A percentile compares a stretch with the other conserved stretches of the same genome.
Conservation (phyloP, 257 asterid species). For the Solanum sitiens region DNA sequence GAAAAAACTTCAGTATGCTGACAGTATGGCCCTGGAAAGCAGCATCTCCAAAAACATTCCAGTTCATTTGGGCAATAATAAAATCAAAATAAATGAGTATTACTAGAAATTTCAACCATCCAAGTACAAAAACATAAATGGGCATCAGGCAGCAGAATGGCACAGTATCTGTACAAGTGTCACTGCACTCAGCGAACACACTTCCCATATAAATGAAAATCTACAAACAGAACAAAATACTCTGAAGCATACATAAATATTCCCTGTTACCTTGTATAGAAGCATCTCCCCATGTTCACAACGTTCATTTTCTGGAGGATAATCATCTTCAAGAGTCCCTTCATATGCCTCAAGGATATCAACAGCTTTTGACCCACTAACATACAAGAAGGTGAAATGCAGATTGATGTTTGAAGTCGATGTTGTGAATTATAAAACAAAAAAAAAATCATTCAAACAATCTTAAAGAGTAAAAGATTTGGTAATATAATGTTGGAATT, state of each 20-base stretch:
- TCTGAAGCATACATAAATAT: neutral
- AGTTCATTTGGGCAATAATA: neutral
- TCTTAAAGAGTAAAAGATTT: neutral
- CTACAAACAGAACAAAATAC: neutral
- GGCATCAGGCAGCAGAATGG: neutral
- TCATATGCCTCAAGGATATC: constrained; percentile 98
- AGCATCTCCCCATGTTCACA: constrained; percentile 99
- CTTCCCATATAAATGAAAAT: neutral
- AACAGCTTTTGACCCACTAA: constrained; percentile 87
- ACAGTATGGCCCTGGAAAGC: neutral
- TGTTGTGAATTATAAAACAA: neutral
- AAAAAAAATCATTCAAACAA: neutral
- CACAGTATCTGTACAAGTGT: neutral
- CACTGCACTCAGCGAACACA: neutral
- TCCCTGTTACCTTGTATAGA: constrained; percentile 67
- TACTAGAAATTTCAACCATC: neutral
- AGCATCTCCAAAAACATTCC: neutral
- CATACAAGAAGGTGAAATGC: constrained; percentile 5
- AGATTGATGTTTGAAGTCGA: neutral
- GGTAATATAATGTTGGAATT: neutral
- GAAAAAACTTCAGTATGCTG: neutral
- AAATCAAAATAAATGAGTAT: neutral
- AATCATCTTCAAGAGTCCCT: constrained; percentile 96
- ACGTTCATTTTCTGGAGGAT: constrained; percentile 94
- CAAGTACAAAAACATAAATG: neutral